A percentile compares a stretch with the other conserved stretches of the same genome.
Evolutionary conservation across 1,139 yeast species (phyloP).

Genomic region (Geotrichum reessii): DNA sequence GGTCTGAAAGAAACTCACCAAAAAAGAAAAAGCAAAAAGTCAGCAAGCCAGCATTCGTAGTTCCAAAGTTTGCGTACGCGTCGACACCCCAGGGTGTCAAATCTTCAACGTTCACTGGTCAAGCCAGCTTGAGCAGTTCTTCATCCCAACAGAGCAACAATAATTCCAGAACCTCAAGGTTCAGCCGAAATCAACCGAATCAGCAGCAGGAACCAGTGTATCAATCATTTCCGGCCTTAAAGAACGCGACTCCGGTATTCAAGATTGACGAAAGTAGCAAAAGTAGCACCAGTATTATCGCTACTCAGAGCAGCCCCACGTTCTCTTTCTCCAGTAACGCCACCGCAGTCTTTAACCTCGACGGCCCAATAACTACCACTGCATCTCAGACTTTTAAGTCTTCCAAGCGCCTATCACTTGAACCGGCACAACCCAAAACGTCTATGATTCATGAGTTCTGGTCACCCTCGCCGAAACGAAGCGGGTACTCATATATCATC

Average conservation of each 20-base stretch:
- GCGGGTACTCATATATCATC: constrained; percentile 5
- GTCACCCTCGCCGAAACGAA: constrained; percentile 15
- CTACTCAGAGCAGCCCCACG: neutral
- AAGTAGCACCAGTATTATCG: neutral
- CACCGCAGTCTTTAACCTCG: neutral
- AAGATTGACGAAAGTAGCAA: neutral
- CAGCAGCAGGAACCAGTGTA: neutral
- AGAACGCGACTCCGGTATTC: neutral
- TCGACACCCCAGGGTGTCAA: neutral
- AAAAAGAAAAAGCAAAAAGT: neutral
- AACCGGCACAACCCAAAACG: neutral
- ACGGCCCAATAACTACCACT: neutral
- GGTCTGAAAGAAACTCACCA: constrained; percentile 3
- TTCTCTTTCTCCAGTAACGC: neutral
- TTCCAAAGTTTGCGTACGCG: neutral
- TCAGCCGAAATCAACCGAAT: neutral
- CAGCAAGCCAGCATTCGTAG: neutral
- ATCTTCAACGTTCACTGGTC: neutral
- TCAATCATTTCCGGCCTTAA: neutral
- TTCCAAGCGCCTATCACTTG: neutral
- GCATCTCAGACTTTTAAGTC: neutral
- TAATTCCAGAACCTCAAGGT: neutral
- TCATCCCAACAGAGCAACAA: neutral
- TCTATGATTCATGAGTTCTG: constrained; percentile 8
- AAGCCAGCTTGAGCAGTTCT: too few relatives aligned